A percentile compares a stretch with the other conserved stretches of the same genome.
Evolutionary conservation across 176 grass and related monocot genomes (phyloP).

Genomic region (Tuctoria greenei): DNA sequence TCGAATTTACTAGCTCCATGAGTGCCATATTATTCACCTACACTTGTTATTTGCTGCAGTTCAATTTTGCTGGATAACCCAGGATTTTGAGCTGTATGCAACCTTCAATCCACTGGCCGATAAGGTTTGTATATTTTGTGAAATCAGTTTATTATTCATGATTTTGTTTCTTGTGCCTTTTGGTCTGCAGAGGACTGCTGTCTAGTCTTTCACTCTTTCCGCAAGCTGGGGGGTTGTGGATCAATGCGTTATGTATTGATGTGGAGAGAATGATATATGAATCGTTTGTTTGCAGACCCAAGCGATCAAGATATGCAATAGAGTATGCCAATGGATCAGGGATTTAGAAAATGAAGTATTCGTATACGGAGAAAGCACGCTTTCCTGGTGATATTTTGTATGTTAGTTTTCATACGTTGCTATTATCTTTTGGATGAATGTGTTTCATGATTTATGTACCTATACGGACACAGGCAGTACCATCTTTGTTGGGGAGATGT

Average conservation of each 20-base stretch:
- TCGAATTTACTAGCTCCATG: constrained; percentile 2
- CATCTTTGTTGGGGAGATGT: constrained; percentile 58
- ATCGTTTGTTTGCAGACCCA: constrained; percentile 50
- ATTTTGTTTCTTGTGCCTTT: neutral
- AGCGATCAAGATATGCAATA: constrained; percentile 90
- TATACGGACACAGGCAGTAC: constrained; percentile 57
- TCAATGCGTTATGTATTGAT: neutral
- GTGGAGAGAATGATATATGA: constrained; percentile 2
- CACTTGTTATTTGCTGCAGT: constrained; percentile 45
- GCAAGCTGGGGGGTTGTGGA: too few species aligned
- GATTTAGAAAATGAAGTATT: constrained; percentile 94
- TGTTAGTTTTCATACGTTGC: constrained; percentile 36
- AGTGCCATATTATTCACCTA: neutral
- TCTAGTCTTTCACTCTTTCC: too few species aligned
- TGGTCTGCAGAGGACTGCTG: neutral
- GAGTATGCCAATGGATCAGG: constrained; percentile 96
- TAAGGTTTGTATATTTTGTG: constrained; percentile 56
- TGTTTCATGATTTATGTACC: constrained; percentile 52
- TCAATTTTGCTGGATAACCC: constrained; percentile 94
- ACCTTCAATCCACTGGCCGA: constrained; percentile 86
- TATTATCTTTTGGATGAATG: constrained; percentile 13
- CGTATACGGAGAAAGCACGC: constrained; percentile 79
- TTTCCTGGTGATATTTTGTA: constrained; percentile 92
- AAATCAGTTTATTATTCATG: constrained; percentile 1
- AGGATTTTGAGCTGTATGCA: constrained; percentile 97